Base-by-base conservation (phyloP, 2,329 filamentous ascomycete genomes). In the Arthrobotrys pseudoclavata region DNA sequence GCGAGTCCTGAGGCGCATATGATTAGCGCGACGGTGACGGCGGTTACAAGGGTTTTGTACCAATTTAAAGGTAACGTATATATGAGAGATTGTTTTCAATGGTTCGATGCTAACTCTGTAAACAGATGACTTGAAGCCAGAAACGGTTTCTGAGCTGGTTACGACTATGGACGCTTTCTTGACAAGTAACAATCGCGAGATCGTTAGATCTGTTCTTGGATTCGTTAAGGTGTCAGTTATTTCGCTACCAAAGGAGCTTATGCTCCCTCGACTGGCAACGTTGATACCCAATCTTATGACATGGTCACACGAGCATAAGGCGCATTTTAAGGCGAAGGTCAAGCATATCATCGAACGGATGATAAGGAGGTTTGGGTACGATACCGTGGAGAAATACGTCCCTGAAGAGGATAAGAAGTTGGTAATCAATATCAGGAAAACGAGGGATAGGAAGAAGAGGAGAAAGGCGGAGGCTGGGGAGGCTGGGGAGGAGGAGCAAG, bases 231-330 rank as follows among this genome's bases (percentile, higher is more conserved):
- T 99, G 26, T 96, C 93, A 81, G 90, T 97, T 75, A 93, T 98
- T 81, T 91, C 92, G 75, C 86, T 98, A 31, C 93, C 95, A 0
- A 89, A 90, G 47, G 89, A 91, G 4, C 87, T 97, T 79, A 91
- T 99, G 86, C 87, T 91, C 40, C 91, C 93, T 3, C 89, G 94
- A 24, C 88, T 99, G 40, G 86, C 87, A 34, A 89, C 90, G 0
- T 87, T 99, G 57, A 89, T 99, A 1, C 93, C 94, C 2, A 97
- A 97, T 84, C 87, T 98, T 20, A 93, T 98, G 87, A 90, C 94
- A 48, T 99, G 96, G 95, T 94, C 92, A 83, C 93, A 97, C 84
- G 96, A 99, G 84, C 96, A 99, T 86, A 98, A 98, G 86, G 94
- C 94, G 12, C 94, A 97, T 83, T 96, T 99, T 86, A 93, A 95